A percentile compares a stretch with the other conserved stretches of the same genome.
phyloP scores from a whole-genome alignment of 2,329 filamentous ascomycete genomes.

The Claviceps humidiphila region DNA sequence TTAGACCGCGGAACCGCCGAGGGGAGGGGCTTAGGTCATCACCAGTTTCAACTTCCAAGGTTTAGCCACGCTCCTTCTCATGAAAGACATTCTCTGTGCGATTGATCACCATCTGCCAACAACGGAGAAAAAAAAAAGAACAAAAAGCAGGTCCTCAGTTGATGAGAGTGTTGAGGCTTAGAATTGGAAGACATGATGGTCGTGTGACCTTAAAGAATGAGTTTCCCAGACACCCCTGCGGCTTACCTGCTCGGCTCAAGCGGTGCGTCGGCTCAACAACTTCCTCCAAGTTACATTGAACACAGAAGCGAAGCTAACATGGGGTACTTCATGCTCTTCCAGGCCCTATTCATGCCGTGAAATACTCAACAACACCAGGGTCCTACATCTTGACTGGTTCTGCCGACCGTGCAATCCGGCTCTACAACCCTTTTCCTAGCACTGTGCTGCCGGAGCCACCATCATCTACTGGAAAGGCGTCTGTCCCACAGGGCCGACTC shows the following conservation, averaged over 20 bases:
- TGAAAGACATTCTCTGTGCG: too few species aligned
- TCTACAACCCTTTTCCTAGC: constrained; percentile 63
- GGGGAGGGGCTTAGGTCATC: not conserved
- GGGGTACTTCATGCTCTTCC: not conserved
- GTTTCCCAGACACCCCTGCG: constrained; percentile 34
- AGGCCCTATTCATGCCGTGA: constrained; percentile 61
- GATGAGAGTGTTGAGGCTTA: not conserved
- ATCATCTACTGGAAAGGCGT: constrained; percentile 13
- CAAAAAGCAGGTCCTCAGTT: too few species aligned
- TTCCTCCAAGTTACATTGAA: not conserved
- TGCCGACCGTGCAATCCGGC: constrained; percentile 69
- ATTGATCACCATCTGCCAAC: not conserved
- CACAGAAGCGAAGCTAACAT: not conserved
- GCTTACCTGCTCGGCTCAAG: constrained; percentile 46
- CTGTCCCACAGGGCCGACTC: constrained; percentile 40
- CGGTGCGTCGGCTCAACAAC: constrained; percentile 25
- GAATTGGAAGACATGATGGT: not conserved
- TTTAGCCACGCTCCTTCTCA: not conserved
- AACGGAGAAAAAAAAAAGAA: too few species aligned
- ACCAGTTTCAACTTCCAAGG: not conserved
- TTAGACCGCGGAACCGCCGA: not conserved
- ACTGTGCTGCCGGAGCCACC: constrained; percentile 20
- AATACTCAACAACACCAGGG: constrained; percentile 59
- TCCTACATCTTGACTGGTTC: constrained; percentile 77
- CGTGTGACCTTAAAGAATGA: constrained; percentile 18